Evolutionary conservation across 2,329 filamentous ascomycete species (phyloP).

Genomic region (Xylaria sp.): DNA sequence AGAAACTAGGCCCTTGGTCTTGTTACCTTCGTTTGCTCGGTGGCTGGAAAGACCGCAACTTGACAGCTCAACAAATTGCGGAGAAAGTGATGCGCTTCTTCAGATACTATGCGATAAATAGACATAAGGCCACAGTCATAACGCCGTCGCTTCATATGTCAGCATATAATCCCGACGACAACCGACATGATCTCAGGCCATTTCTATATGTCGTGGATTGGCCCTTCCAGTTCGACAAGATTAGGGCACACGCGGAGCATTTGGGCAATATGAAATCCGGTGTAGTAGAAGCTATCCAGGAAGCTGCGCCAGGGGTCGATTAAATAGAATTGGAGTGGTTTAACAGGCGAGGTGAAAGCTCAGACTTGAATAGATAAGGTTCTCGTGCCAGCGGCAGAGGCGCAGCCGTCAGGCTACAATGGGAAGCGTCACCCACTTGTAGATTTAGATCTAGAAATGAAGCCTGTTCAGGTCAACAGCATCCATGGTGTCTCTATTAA

Average conservation of each 20-base stretch:
- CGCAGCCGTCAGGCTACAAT: no score
- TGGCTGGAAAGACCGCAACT: slow-evolving; percentile 31
- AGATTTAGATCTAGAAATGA: no score
- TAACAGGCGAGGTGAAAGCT: no score
- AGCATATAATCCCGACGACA: slow-evolving; percentile 38
- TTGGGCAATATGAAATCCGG: neutral
- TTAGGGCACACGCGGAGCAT: neutral
- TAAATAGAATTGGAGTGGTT: no score
- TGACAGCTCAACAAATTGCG: slow-evolving; percentile 30
- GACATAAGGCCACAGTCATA: slow-evolving; percentile 29
- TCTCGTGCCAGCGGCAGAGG: no score
- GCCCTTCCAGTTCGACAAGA: slow-evolving; percentile 38
- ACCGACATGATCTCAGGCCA: slow-evolving; percentile 29
- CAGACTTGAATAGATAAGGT: no score
- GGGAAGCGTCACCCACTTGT: no score
- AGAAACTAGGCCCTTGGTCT: slow-evolving; percentile 32
- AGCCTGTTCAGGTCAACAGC: no score
- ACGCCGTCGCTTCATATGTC: slow-evolving; percentile 33
- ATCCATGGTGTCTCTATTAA: no score
- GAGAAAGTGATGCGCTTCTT: slow-evolving; percentile 35
- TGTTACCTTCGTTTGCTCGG: slow-evolving; percentile 31
- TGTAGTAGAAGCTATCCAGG: no score
- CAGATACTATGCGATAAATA: slow-evolving; percentile 32
- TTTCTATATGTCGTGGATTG: slow-evolving; percentile 35
- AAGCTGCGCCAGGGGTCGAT: no score